Evolutionary conservation across 2,329 filamentous ascomycete genomes (phyloP).

Genomic region (Trichoderma simmonsii): DNA sequence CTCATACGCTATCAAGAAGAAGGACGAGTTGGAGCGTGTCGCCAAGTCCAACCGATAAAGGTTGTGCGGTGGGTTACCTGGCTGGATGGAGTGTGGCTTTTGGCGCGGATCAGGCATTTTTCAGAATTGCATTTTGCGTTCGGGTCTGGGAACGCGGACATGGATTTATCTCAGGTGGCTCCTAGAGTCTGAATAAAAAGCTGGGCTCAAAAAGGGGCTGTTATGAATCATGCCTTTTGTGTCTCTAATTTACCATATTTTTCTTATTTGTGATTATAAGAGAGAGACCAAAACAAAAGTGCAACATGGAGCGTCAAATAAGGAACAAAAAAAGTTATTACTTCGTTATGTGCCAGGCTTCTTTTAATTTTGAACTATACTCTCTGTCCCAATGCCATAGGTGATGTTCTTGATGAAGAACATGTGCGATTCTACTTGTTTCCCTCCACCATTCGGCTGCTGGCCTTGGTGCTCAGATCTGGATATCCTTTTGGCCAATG

Average conservation of each 20-base stretch:
- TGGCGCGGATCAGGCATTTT: conserved; percentile 46
- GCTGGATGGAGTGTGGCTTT: conserved; percentile 39
- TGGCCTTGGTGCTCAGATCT: conserved; percentile 21
- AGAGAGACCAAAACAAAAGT: conserved; percentile 10
- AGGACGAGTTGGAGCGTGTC: conserved; percentile 99
- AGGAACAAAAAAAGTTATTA: not conserved
- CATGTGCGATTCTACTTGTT: not conserved
- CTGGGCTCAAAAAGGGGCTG: conserved; percentile 39
- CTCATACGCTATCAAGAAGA: conserved; percentile 99
- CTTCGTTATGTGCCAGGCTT: not conserved
- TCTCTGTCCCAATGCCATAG: not conserved
- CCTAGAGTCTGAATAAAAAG: conserved; percentile 44
- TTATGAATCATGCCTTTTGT: conserved; percentile 30
- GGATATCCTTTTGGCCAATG: conserved; percentile 28
- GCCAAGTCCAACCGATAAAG: conserved; percentile 99
- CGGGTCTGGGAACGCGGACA: conserved; percentile 46
- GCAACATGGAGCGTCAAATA: conserved; percentile 16
- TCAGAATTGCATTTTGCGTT: conserved; percentile 49
- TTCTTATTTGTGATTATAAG: conserved; percentile 15
- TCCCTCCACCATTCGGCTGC: not conserved
- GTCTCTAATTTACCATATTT: conserved; percentile 16
- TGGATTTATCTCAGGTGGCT: conserved; percentile 42
- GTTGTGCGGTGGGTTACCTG: conserved; percentile 31
- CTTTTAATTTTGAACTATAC: not conserved
- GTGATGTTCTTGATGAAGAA: not conserved